A percentile compares a stretch with the other conserved stretches of the same genome.
phyloP scores from a whole-genome alignment of 2,329 filamentous ascomycete species.

The Penicillium sp. region DNA sequence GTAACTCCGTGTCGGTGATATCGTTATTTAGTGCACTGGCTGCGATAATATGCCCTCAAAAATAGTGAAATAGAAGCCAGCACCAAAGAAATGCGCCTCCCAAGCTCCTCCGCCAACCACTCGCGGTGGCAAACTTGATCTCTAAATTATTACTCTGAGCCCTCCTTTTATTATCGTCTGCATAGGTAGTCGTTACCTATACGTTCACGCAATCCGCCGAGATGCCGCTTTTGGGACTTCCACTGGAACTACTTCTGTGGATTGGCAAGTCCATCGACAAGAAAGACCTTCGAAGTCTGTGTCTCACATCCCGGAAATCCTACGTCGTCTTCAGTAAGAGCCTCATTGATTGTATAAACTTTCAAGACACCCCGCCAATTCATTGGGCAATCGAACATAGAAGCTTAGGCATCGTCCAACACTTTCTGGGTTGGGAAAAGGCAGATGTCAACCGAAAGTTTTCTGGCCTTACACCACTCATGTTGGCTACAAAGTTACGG shows the following conservation, averaged over 20 bases:
- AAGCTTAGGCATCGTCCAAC: background rate
- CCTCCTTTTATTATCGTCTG: background rate
- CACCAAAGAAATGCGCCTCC: background rate
- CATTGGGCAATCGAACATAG: constrained; percentile 1
- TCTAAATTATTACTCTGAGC: background rate
- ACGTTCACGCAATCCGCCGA: background rate
- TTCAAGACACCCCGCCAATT: background rate
- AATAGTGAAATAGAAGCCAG: background rate
- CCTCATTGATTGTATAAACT: background rate
- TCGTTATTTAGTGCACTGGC: too few species aligned
- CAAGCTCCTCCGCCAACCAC: background rate
- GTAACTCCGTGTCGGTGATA: too few species aligned
- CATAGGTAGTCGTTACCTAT: too few species aligned
- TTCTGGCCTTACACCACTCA: background rate
- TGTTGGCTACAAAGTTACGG: background rate
- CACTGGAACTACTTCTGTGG: background rate
- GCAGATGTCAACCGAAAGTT: background rate
- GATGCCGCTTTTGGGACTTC: too few species aligned
- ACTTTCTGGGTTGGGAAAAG: background rate
- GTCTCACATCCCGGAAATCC: background rate
- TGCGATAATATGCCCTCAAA: background rate
- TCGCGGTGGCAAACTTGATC: background rate
- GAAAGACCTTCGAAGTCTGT: constrained; percentile 1
- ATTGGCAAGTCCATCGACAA: background rate
- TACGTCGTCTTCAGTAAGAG: background rate